phyloP scores from a whole-genome alignment of 2,329 filamentous ascomycete genomes.

The Cadophora luteo-olivacea region DNA sequence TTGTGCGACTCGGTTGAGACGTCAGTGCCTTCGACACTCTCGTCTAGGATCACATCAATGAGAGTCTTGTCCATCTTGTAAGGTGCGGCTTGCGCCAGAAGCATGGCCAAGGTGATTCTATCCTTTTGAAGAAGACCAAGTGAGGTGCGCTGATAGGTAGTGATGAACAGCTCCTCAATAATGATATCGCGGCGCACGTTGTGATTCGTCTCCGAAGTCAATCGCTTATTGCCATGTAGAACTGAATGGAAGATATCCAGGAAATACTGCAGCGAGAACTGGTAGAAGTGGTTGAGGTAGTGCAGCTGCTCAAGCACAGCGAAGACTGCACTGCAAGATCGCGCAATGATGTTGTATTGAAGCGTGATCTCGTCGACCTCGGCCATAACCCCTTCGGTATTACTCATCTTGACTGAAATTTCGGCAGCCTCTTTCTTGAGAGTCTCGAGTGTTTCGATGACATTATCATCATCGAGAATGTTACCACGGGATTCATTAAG shows the following conservation, averaged over 20 bases:
- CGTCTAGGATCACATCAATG: conserved; percentile 86
- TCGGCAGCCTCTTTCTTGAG: conserved; percentile 97
- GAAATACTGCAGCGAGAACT: conserved; percentile 98
- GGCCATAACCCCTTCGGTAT: conserved; percentile 97
- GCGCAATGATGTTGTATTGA: conserved; percentile 91
- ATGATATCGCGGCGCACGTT: conserved; percentile 86
- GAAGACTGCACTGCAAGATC: conserved; percentile 96
- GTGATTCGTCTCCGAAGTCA: conserved; percentile 75
- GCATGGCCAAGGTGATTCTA: conserved; percentile 90
- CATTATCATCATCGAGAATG: conserved; percentile 96
- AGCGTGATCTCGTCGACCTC: conserved; percentile 96
- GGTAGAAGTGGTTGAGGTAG: conserved; percentile 99
- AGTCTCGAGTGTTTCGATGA: conserved; percentile 96
- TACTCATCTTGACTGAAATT: conserved; percentile 93
- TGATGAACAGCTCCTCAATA: conserved; percentile 88
- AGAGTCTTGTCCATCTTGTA: conserved; percentile 92
- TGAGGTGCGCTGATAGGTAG: conserved; percentile 91
- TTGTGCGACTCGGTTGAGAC: conserved; percentile 72
- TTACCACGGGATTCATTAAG: conserved; percentile 98
- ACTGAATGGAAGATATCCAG: conserved; percentile 96
- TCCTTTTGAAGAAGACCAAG: conserved; percentile 93
- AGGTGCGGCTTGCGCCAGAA: conserved; percentile 93
- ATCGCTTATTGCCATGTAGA: conserved; percentile 77
- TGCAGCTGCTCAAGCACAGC: conserved; percentile 96
- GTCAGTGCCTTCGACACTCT: conserved; percentile 76